Evolutionary conservation across 192 early-diverging fungal species (phyloP), one percentile per base, ranked within the genome.

Genomic region (Coemansia sp.): DNA sequence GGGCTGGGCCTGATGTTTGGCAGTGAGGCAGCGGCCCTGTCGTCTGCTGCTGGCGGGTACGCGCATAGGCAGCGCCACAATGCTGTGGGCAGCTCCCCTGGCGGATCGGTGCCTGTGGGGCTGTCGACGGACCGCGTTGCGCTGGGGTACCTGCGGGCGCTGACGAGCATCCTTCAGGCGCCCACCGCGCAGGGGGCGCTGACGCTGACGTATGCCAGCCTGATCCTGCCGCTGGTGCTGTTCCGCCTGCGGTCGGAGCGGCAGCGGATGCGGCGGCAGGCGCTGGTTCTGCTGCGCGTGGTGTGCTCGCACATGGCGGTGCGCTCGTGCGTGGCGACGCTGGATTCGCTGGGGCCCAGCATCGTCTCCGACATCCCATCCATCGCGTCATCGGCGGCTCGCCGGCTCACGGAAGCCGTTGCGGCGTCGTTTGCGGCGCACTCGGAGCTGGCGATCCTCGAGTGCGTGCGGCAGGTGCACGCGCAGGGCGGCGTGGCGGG

Each of bases 351-450:
- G 21, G 80, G 72, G 27, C 75, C 80, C 27, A 72, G 75, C 59
- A 83, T 83, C 16, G 72, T 78, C 3, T 71, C 71, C 0, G 75
- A 77, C 54, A 74, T 83, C 29, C 75, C 75, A 16, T 72, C 75
- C 9, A 69, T 78, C 37, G 80, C 80, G 3, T 45, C 66, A 6
- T 44, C 34, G 1, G 80, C 80, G 0, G 80, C 71, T 0, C 36
- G 9, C 24, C 19, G 63, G 39, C 63, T 83, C 51, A 51, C 60
- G 1, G 66, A 35, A 0, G 67, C 69, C 0, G 75, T 75, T 19
- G 79, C 79, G 11, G 35, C 50, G 27, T 64, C 79, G 29, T 73
- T 82, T 67, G 63, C 56, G 1, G 45, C 50, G 6, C 69, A 82
- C 27, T 77, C 79, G 33, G 48, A 45, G 1, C 11, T 21, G 1